phyloP scores from a whole-genome alignment of 345 rosid species.

The Eucalyptus dawsonii region DNA sequence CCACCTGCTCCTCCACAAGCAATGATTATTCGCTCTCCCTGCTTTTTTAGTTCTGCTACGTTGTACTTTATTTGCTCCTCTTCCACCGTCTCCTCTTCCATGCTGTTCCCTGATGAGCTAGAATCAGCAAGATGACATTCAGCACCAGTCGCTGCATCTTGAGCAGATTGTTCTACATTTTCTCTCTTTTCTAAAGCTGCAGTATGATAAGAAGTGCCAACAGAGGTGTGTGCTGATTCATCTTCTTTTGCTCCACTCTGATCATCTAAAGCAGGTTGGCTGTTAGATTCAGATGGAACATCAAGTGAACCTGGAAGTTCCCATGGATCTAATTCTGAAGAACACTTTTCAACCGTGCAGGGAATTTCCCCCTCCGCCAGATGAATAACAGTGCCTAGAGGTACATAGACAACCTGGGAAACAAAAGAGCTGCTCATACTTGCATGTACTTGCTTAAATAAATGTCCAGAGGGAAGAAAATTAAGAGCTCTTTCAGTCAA shows the following conservation, averaged over 20 bases:
- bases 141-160: not conserved
- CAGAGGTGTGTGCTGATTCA: not conserved
- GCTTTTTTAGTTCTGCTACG: slow-evolving; percentile 62
- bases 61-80: slow-evolving; percentile 36
- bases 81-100: not conserved
- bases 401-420: slow-evolving; percentile 63
- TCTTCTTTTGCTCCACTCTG: slow-evolving; percentile 2
- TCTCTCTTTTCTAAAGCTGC: not conserved
- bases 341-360: slow-evolving; percentile 20
- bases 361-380: slow-evolving; percentile 68
- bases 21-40: slow-evolving; percentile 56
- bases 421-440: not conserved
- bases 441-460: not conserved
- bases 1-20: slow-evolving; percentile 90
- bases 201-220: not conserved
- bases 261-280: slow-evolving; percentile 1
- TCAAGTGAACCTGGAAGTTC: slow-evolving; percentile 75
- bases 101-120: not conserved
- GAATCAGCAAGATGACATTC: not conserved
- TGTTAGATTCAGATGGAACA: slow-evolving; percentile 7
- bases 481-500: not conserved
- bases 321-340: slow-evolving; percentile 67
- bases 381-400: slow-evolving; percentile 88
- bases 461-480: not conserved
- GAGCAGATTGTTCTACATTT: not conserved